Conservation (phyloP, 2,329 filamentous ascomycete species). For the Fusarium acutatum region DNA sequence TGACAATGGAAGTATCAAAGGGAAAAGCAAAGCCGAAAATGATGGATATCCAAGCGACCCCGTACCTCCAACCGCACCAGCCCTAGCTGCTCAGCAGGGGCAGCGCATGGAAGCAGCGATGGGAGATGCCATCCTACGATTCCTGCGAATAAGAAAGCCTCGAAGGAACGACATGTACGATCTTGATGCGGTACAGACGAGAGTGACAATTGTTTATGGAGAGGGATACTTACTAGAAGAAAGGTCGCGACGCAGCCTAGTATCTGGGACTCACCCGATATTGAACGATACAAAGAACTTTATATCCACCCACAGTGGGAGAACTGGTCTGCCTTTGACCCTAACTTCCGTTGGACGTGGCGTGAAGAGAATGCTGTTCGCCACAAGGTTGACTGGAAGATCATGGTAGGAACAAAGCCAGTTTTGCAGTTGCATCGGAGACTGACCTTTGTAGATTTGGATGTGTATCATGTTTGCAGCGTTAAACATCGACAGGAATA, state of each 20-base stretch:
- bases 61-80: slow-evolving; percentile 1
- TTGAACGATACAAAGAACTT: slow-evolving; percentile 47
- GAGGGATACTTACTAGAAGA: slow-evolving; percentile 10
- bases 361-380: slow-evolving; percentile 47
- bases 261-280: slow-evolving; percentile 48
- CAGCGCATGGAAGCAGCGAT: slow-evolving; percentile 45
- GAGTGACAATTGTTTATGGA: accelerated
- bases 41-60: not conserved
- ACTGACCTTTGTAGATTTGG: slow-evolving; percentile 38
- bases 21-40: not conserved
- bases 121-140: slow-evolving; percentile 46
- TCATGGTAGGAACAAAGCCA: slow-evolving; percentile 41
- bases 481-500: slow-evolving; percentile 49
- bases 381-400: slow-evolving; percentile 49
- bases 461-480: slow-evolving; percentile 40
- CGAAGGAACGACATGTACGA: slow-evolving; percentile 40
- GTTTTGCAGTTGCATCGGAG: accelerated
- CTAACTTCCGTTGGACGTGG: slow-evolving; percentile 47
- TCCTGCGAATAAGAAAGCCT: slow-evolving; percentile 45
- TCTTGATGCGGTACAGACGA: slow-evolving; percentile 20
- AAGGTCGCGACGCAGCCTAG: slow-evolving; percentile 49
- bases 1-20: not conserved
- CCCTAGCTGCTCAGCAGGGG: slow-evolving; percentile 38
- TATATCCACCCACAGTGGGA: slow-evolving; percentile 50
- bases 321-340: slow-evolving; percentile 47